Evolutionary conservation across 805 yeast genomes (phyloP), one percentile per base, ranked within the genome.

Genomic region (Pichia phayaonensis): DNA sequence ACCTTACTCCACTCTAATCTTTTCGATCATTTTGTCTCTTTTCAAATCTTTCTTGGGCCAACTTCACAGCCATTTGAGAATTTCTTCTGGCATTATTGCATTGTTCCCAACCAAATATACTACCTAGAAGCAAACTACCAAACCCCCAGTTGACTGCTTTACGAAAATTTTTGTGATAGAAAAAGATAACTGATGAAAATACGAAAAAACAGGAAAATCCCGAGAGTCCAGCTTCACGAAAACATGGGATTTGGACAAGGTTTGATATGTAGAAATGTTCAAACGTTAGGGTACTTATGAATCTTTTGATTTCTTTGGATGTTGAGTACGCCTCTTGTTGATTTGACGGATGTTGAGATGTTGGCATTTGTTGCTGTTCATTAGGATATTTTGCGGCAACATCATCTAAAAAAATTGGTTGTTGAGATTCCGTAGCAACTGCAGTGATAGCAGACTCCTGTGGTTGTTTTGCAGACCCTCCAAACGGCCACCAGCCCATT

Each of bases 51-150:
- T 77, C 77, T 58, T 80, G 82, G 0, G 96, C 96, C 60, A 77
- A 67, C 51, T 79, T 81, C 45, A 90, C 84, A 51, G 83, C 81
- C 53, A 77, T 76, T 62, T 80, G 75, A 49, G 86, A 80, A 55
- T 79, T 77, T 60, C 83, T 74, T 64, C 95, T 74, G 44, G 80
- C 74, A 45, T 80, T 73, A 52, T 96, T 74, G 65, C 98, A 90
- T 67, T 89, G 96, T 63, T 90, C 97, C 96, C 96, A 90, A 1
- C 95, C 87, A 26, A 86, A 81, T 0, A 86, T 74, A 43, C 87
- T 81, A 0, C 97, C 97, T 21, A 89, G 63, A 50, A 86, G 67
- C 56, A 89, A 79, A 3, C 94, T 95, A 39, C 86, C 85, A 46
- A 86, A 73, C 11, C 84, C 83, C 96, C 97, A 90, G 61, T 90